Base-by-base conservation (phyloP, 169 alveolate species). In the Theileria annulata region DNA sequence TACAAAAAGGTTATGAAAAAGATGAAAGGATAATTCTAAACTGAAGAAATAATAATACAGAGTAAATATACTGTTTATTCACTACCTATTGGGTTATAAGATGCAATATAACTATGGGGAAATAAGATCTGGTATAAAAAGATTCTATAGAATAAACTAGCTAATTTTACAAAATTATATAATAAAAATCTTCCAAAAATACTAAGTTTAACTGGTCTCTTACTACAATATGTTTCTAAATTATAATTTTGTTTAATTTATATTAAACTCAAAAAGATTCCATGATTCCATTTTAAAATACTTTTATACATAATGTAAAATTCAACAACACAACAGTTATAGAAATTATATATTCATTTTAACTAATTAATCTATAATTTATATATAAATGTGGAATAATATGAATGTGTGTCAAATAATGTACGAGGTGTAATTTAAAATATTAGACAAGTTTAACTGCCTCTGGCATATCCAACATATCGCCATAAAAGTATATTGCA, bases 391-490 rank as follows among this genome's bases (percentile, higher is more conserved):
- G 62, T 12, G 3, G 8, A 64, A 3, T 21, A 25, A 64, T 13
- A 25, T 5, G 17, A 2, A 15, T 64, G 56, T 64, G 73, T 42
- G 48, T 28, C 13, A 59, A 59, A 10, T 12, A 59, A 8, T 28
- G 68, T 31, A 19, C 37, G 13, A 59, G 13, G 48, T 28, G 13
- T 28, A 59, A 30, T 59, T 59, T 59, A 28, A 59, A 28, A 28
- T 12, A 59, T 80, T 84, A 87, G 25, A 85, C 86, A 28, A 87
- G 67, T 33, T 81, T 83, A 68, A 84, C 70, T 17, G 78, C 83
- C 67, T 90, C 94, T 21, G 94, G 94, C 90, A 90, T 90, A 28
- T 90, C 94, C 78, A 90, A 58, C 66, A 87, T 28, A 48, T 86
- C 92, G 42, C 94, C 94, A 79, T 90, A 90, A 75, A 79, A 87